Evolutionary conservation across 257 asterid genomes (phyloP), one percentile per base, ranked within the genome.

Genomic region (Fraxinus excelsior): DNA sequence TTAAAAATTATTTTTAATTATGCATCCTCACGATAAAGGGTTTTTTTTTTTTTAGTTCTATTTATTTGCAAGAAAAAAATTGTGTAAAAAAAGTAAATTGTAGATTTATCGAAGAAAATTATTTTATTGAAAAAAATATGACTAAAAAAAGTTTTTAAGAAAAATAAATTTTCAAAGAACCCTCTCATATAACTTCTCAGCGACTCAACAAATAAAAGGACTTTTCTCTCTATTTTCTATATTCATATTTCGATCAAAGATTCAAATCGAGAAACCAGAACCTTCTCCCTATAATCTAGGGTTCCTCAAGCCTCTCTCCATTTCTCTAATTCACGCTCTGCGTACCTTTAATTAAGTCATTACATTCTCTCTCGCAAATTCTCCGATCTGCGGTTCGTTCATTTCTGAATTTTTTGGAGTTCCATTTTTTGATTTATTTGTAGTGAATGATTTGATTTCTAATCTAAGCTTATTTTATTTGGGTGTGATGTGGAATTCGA

Each of bases 231-330:
- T 34, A 58, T 60, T 65, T 77, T 46, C 84, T 79, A 77, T 19
- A 76, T 68, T 76, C 34, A 67, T 5, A 73, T 67, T 49, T 34
- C 42, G 19, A 72, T 58, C 58, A 34, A 62, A 71, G 69, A 72
- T 60, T 72, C 73, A 29, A 75, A 78, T 71, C 76, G 71, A 62
- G 18, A 78, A 19, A 32, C 49, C 71, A 35, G 21, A 70, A 62
- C 28, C 25, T 73, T 67, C 66, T 73, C 74, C 85, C 86, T 73
- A 70, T 46, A 86, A 84, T 84, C 88, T 84, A 82, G 90, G 88
- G 85, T 76, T 82, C 77, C 73, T 35, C 64, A 21, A 42, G 78
- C 16, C 66, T 34, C 28, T 44, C 78, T 35, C n/a, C 19, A 11
- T 28, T 60, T 56, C 67, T 35, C 71, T 28, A 10, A 38, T 35